These are phyloP conservation scores for Talaromyces trachyspermus DNA, from an alignment of 495 filamentous ascomycete species.

Conservation along the genomic window DNA sequence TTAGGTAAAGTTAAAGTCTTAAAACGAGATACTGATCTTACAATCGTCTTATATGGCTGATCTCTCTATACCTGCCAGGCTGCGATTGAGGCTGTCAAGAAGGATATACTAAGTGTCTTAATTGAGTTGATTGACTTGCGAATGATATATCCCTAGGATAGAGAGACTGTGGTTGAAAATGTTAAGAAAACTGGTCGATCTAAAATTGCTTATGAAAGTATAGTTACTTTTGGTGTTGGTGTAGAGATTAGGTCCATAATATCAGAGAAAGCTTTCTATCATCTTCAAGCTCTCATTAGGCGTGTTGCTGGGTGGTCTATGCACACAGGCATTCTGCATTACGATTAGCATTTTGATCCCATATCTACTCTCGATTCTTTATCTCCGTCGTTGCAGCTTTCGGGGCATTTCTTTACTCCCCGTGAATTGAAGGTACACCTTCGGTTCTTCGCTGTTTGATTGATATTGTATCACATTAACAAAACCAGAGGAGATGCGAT, in stretches of 20 bases:
- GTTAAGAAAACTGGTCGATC: conserved; percentile 86
- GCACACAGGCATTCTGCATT: too few relatives aligned
- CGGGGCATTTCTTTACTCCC: too few relatives aligned
- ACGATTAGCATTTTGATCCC: too few relatives aligned
- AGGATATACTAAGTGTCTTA: conserved; percentile 57
- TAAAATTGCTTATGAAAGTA: conserved; percentile 90
- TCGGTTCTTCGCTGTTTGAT: too few relatives aligned
- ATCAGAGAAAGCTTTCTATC: too few relatives aligned
- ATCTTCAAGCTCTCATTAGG: conserved; percentile 78
- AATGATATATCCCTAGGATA: conserved; percentile 94
- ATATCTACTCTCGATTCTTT: too few relatives aligned
- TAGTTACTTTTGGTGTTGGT: conserved; percentile 89
- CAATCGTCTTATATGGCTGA: conserved; percentile 84
- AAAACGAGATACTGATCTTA: conserved; percentile 76
- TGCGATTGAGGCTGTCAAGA: conserved; percentile 76
- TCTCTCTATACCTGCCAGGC: conserved; percentile 80
- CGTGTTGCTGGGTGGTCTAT: conserved; percentile 88
- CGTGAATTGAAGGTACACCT: too few relatives aligned
- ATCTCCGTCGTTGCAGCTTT: too few relatives aligned
- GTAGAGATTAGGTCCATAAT: conserved; percentile 92
- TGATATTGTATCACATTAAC: too few relatives aligned
- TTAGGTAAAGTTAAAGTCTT: conserved; percentile 84
- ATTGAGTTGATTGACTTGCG: conserved; percentile 88
- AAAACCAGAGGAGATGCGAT: too few relatives aligned
- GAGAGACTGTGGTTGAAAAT: conserved; percentile 71